A percentile compares a stretch with the other conserved stretches of the same genome.
Conservation (phyloP, 768 basidiomycete species). For the Suillus hirtellus region DNA sequence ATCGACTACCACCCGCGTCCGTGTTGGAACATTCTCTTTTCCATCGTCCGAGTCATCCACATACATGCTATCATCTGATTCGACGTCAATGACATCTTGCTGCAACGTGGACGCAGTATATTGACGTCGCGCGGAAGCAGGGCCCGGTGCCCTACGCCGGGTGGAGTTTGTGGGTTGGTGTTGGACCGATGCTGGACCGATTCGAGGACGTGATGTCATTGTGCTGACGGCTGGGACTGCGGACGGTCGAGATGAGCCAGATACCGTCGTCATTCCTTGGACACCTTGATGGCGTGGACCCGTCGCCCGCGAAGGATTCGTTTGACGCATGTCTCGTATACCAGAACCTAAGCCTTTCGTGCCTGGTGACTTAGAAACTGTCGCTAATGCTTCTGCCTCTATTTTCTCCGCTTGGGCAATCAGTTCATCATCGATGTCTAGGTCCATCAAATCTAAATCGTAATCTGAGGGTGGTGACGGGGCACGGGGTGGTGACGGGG, state of each 20-base stretch:
- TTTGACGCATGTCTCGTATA: not conserved
- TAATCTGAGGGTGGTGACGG: constrained; percentile 29
- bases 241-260: not conserved
- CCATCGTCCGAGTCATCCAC: constrained; percentile 39
- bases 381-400: constrained; percentile 22
- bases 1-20: constrained; percentile 39
- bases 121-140: not conserved
- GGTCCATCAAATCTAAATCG: constrained; percentile 36
- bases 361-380: constrained; percentile 1
- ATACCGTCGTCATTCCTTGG: not conserved
- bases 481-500: constrained; percentile 10
- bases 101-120: not conserved
- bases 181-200: not conserved
- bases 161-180: not conserved
- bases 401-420: constrained; percentile 38
- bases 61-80: constrained; percentile 40
- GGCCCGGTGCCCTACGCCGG: not conserved
- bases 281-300: not conserved
- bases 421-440: constrained; percentile 41
- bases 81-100: constrained; percentile 41
- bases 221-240: not conserved
- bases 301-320: not conserved
- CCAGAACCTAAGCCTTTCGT: not conserved
- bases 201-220: not conserved
- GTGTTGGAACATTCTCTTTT: constrained; percentile 63